phyloP scores from a whole-genome alignment of 2,329 filamentous ascomycete species.

The Fusarium chlamydosporum region DNA sequence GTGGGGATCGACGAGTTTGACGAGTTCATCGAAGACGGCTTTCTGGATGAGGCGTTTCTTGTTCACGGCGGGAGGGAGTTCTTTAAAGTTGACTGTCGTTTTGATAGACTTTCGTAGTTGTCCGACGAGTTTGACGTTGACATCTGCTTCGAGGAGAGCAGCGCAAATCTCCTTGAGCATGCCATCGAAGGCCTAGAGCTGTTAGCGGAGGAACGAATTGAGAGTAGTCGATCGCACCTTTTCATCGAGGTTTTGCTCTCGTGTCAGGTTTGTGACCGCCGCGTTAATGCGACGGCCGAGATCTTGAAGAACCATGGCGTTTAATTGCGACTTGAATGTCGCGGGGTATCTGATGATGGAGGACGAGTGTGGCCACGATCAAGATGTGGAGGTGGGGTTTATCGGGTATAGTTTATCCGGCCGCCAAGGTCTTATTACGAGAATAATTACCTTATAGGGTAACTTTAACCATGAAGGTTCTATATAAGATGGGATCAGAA shows the following conservation, averaged over 20 bases:
- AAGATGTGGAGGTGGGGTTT: constrained; percentile 43
- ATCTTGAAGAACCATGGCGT: constrained; percentile 95
- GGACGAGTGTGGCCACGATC: constrained; percentile 46
- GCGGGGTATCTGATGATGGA: constrained; percentile 48
- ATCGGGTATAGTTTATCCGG: constrained; percentile 35
- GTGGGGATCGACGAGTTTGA: constrained; percentile 95
- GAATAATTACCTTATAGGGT: constrained; percentile 21
- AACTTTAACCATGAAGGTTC: constrained; percentile 21
- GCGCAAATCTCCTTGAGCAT: constrained; percentile 99
- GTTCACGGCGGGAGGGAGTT: constrained; percentile 90
- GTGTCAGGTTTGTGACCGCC: constrained; percentile 92
- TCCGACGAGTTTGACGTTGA: constrained; percentile 94
- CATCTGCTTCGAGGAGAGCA: constrained; percentile 95
- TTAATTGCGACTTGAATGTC: constrained; percentile 43
- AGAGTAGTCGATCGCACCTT: constrained; percentile 71
- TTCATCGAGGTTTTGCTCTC: constrained; percentile 94
- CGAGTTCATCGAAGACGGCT: constrained; percentile 95
- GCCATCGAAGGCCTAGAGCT: constrained; percentile 84
- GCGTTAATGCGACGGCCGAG: constrained; percentile 98
- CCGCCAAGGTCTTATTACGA: neutral
- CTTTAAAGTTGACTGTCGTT: constrained; percentile 91
- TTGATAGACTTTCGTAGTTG: constrained; percentile 95
- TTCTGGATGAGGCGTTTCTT: constrained; percentile 99
- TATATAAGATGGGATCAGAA: too few relatives aligned
- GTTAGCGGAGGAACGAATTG: constrained; percentile 28